Evolutionary conservation across 257 asterid genomes (phyloP), one percentile per base, ranked within the genome.

Genomic region (Apocynum venetum): DNA sequence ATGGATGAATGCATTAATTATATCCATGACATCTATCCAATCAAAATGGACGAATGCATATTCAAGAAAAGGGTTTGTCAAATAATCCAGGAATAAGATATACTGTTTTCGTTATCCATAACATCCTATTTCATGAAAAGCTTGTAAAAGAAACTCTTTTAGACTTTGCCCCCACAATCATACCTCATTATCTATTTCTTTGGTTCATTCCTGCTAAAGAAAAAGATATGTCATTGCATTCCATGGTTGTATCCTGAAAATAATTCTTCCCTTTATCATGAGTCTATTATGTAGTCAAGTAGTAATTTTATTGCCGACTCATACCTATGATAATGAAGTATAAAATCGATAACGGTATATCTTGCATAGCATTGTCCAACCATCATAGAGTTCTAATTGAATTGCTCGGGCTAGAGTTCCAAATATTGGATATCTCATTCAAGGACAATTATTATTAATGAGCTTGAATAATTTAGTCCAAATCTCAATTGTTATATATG

Each of bases 61-160:
- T 71, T 71, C 65, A 72, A 60, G 68, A 49, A 51, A 78, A 63
- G 53, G 68, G 47, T 64, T 61, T 78, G 71, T 31, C 60, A 4
- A 59, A 14, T 38, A n/a, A 4, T 1, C n/a, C n/a, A 57, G 68
- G 10, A 67, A 56, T 9, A 44, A 53, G 77, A 74, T 59, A 68
- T 65, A 53, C 75, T 64, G 60, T 70, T 77, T 59, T 57, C 70
- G 20, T 59, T 10, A 25, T 47, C 71, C 81, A 78, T 63, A 19
- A 56, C 52, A 10, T 38, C 38, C 6, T 40, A 12, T n/a, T 49
- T 49, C 19, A 51, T 47, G 81, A 78, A 72, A 48, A 78, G 77
- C 40, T 71, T 8, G 59, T 36, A 43, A 20, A 44, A n/a, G 14
- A 25, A 10, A 31, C 65, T 25, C 67, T 31, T 41, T 61, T 6